These are phyloP conservation scores for Coemansia sp. DNA, from an alignment of 192 early-diverging fungal genomes.

Conservation along the genomic window DNA sequence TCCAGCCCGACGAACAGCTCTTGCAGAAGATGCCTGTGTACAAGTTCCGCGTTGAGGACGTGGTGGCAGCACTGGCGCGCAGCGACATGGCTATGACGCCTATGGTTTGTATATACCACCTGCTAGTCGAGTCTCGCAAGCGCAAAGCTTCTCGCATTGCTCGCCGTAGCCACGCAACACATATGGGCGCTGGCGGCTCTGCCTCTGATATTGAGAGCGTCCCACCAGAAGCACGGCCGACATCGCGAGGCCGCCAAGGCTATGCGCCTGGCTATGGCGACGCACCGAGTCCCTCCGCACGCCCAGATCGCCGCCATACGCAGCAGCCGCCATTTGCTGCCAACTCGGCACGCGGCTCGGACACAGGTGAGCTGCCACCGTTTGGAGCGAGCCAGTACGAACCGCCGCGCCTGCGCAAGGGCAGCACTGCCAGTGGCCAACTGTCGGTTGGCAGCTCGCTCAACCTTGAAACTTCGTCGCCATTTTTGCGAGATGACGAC, in stretches of 20 bases:
- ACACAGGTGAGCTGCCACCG: conserved; percentile 26
- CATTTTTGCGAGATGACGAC: conserved; percentile 46
- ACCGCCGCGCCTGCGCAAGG: conserved; percentile 45
- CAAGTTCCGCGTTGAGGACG: conserved; percentile 31
- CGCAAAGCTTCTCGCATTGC: conserved; percentile 44
- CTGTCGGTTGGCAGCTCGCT: conserved; percentile 45
- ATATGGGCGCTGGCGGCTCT: conserved; percentile 19
- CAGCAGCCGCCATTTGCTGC: conserved; percentile 6
- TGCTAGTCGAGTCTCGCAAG: conserved; percentile 41
- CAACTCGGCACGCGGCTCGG: background rate
- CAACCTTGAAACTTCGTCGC: conserved; percentile 48
- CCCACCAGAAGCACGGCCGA: conserved; percentile 16
- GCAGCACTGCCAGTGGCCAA: conserved; percentile 48
- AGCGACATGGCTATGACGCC: conserved; percentile 43
- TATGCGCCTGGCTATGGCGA: conserved; percentile 34
- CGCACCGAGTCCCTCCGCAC: conserved; percentile 9
- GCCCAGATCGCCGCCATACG: background rate
- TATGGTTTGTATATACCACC: conserved; percentile 49
- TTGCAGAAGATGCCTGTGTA: conserved; percentile 50
- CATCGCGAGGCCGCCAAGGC: conserved; percentile 33
- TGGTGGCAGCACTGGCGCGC: conserved; percentile 34
- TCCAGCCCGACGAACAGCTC: conserved; percentile 40
- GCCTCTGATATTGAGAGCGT: conserved; percentile 5
- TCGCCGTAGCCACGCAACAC: conserved; percentile 37
- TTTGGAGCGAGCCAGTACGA: conserved; percentile 52